Conservation (phyloP, 805 yeast genomes). For the Ogataea dorogensis region DNA sequence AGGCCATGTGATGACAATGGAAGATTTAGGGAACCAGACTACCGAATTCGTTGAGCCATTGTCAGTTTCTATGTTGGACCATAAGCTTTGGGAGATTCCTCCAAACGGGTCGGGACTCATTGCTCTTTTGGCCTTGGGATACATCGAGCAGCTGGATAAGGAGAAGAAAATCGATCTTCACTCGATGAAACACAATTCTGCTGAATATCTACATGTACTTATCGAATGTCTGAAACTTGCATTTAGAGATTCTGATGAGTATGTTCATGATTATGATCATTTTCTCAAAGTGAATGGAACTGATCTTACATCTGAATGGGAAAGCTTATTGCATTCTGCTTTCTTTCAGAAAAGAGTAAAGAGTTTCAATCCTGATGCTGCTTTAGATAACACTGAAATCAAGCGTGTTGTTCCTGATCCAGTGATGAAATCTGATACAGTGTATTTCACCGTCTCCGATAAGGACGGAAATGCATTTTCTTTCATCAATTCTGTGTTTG, state of each 20-base stretch:
- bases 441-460: conserved; percentile 65
- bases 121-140: conserved; percentile 68
- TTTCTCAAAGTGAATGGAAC: conserved; percentile 15
- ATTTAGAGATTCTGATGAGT: conserved; percentile 73
- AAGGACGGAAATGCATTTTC: conserved; percentile 76
- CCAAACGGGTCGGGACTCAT: conserved; percentile 84
- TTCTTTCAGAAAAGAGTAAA: conserved; percentile 52
- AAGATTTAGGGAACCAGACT: conserved; percentile 57
- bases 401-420: conserved; percentile 48
- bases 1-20: conserved; percentile 55
- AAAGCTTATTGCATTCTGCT: conserved; percentile 44
- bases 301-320: conserved; percentile 27
- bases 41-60: conserved; percentile 69
- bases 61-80: conserved; percentile 48
- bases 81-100: conserved; percentile 74
- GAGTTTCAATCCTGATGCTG: conserved; percentile 40
- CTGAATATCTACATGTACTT: conserved; percentile 66
- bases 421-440: conserved; percentile 64
- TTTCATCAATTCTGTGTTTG: conserved; percentile 72
- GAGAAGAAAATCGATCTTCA: conserved; percentile 42
- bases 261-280: conserved; percentile 61
- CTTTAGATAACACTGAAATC: conserved; percentile 36
- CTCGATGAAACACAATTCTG: conserved; percentile 58
- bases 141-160: conserved; percentile 54
- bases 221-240: conserved; percentile 70